Base-by-base conservation (phyloP, 2,329 filamentous ascomycete species). In the Penicillium sp. region DNA sequence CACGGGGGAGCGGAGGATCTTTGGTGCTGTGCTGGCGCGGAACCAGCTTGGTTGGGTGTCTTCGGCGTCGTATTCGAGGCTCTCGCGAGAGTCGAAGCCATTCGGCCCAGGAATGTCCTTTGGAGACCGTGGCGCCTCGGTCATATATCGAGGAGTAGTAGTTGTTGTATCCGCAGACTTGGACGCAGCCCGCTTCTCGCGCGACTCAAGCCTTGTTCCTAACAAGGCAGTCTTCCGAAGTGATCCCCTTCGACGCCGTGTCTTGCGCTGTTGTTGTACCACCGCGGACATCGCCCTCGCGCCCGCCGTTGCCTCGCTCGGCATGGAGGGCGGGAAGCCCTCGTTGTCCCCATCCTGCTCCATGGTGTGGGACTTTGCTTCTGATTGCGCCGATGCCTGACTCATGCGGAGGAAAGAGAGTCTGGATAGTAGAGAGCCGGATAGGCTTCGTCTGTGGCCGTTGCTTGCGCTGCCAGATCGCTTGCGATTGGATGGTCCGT, bases 171-270 rank as follows among this genome's bases (percentile, higher is more conserved):
- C 72, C 17, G 63, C 64, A 33, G 57, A 64, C 53, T 68, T 69
- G 37, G 62, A 61, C 35, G 66, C 60, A 17, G 62, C 53, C 53
- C 70, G 73, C 65, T 74, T 76, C 55, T 78, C 75, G 44, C 72
- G 75, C 37, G 70, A 70, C 58, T 78, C 73, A 38, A 78, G 65
- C 22, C 76, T 66, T 62, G 74, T 90, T 17, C 92, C 91, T 19
- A 97, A 83, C 53, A 97, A 82, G 28, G 92, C 93, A 12, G 91
- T 92, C 78, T 97, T 97, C 62, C 93, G 86, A 75, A 97, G 82
- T 12, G 93, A 97, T 4, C 92, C 93, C 74, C 91, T 91, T 62
- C 93, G 87, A 70, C 89, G 88, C 59, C 92, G 83, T 51, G 87
- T 87, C 74, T 83, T 82, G 59, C 74, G 84, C 61, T 84, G 74